phyloP scores from a whole-genome alignment of 1,139 yeast genomes.

The Blastobotrys capitulatus region DNA sequence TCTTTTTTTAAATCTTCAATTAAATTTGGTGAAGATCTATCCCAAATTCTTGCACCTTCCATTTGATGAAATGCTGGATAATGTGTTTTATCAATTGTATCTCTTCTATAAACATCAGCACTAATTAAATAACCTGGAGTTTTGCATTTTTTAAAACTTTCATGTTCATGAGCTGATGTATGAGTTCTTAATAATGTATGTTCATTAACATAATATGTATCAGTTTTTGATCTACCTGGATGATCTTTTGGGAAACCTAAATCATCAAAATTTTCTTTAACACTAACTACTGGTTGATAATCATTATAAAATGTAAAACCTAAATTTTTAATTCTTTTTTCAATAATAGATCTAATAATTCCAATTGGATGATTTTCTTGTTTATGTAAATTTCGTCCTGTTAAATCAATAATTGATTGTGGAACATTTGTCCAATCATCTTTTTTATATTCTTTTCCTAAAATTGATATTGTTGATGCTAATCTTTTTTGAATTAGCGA shows the following conservation, averaged over 20 bases:
- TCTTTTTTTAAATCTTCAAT: constrained; percentile 49
- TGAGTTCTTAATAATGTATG: constrained; percentile 77
- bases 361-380: constrained; percentile 84
- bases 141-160: constrained; percentile 59
- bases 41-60: constrained; percentile 95
- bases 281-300: constrained; percentile 79
- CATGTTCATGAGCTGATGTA: constrained; percentile 93
- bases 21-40: constrained; percentile 40
- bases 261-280: constrained; percentile 80
- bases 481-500: constrained; percentile 1
- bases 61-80: constrained; percentile 97
- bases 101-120: constrained; percentile 95
- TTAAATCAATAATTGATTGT: constrained; percentile 59
- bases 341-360: constrained; percentile 69
- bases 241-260: constrained; percentile 89
- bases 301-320: constrained; percentile 80
- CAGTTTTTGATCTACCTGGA: constrained; percentile 89
- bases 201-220: constrained; percentile 82
- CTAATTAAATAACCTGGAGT: constrained; percentile 90
- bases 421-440: constrained; percentile 89
- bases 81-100: constrained; percentile 92
- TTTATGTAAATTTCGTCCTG: constrained; percentile 69
- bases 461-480: constrained; percentile 29
- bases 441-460: constrained; percentile 49
- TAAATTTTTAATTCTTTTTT: constrained; percentile 54